A percentile compares a stretch with the other conserved stretches of the same genome.
phyloP scores from a whole-genome alignment of 192 early-diverging fungal species.

The Podila horticola region DNA sequence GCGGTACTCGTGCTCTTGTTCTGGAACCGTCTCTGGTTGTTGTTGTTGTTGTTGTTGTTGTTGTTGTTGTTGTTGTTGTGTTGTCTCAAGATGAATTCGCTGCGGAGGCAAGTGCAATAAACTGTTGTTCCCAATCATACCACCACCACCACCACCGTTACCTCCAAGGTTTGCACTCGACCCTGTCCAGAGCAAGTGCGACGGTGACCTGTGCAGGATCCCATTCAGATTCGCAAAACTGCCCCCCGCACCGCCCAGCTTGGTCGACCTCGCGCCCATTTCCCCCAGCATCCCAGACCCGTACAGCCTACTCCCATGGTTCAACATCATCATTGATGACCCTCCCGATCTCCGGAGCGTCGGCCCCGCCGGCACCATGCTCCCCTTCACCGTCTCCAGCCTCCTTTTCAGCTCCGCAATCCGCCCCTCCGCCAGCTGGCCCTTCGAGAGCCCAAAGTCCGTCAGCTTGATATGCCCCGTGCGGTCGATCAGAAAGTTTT shows the following conservation, averaged over 20 bases:
- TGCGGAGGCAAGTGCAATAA: slow-evolving; percentile 16
- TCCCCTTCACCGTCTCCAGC: slow-evolving; percentile 65
- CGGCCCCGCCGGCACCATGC: slow-evolving; percentile 35
- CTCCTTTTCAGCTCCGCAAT: slow-evolving; percentile 58
- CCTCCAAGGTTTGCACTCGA: slow-evolving; percentile 17
- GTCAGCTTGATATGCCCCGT: slow-evolving; percentile 86
- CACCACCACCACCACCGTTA: not conserved
- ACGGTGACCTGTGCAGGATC: slow-evolving; percentile 35
- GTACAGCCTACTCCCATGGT: not conserved
- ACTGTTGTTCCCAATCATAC: slow-evolving; percentile 19
- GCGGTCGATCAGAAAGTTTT: slow-evolving; percentile 78
- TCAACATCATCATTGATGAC: slow-evolving; percentile 16
- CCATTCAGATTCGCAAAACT: slow-evolving; percentile 45
- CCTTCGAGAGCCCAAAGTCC: slow-evolving; percentile 89
- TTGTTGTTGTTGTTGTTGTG: slow-evolving; percentile 8
- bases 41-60: slow-evolving; percentile 5
- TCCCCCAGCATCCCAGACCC: slow-evolving; percentile 4
- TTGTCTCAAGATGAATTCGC: not conserved
- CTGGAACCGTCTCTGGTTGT: not conserved
- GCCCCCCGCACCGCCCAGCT: slow-evolving; percentile 25
- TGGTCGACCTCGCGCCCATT: not conserved
- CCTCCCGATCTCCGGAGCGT: slow-evolving; percentile 26
- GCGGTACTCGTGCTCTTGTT: slow-evolving; percentile 7
- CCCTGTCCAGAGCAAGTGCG: slow-evolving; percentile 26
- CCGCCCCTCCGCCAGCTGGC: slow-evolving; percentile 63